Percentiles rank a stretch among this genome's conserved stretches.
phyloP scores from a whole-genome alignment of 345 rosid genomes.

The Aquilaria sinensis region DNA sequence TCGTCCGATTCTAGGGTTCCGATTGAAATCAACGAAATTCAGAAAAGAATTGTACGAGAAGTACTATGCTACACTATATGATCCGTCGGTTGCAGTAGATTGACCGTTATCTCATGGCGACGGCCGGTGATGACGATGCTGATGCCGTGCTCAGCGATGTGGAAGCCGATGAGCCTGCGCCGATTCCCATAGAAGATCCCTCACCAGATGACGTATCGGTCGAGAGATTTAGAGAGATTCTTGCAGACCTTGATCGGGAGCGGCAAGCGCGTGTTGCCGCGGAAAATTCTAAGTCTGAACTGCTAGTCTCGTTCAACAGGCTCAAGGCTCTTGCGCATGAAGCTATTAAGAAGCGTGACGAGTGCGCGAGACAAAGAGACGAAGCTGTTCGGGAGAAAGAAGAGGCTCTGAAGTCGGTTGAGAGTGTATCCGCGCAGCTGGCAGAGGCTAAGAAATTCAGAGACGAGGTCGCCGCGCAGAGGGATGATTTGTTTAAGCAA shows the following conservation, averaged over 20 bases:
- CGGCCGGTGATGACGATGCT: slow-evolving; percentile 47
- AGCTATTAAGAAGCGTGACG: slow-evolving; percentile 82
- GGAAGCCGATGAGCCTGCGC: slow-evolving; percentile 62
- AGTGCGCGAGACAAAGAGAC: slow-evolving; percentile 62
- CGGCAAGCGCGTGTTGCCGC: slow-evolving; percentile 71
- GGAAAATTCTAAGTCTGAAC: slow-evolving; percentile 67
- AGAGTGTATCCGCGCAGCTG: slow-evolving; percentile 40
- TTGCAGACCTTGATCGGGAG: slow-evolving; percentile 88
- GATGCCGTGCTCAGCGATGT: slow-evolving; percentile 91
- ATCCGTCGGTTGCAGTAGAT: too few species aligned
- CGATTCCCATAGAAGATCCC: slow-evolving; percentile 33
- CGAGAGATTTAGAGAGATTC: slow-evolving; percentile 54
- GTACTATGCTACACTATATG: too few species aligned
- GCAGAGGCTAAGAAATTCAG: slow-evolving; percentile 36
- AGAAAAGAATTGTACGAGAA: too few species aligned
- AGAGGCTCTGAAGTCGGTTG: slow-evolving; percentile 37
- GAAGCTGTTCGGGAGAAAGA: slow-evolving; percentile 74
- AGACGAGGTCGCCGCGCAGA: slow-evolving; percentile 46
- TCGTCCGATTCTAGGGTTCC: too few species aligned
- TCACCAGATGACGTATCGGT: slow-evolving; percentile 35
- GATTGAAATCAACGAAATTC: too few species aligned
- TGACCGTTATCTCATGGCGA: slow-evolving; percentile 35
- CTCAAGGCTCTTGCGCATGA: slow-evolving; percentile 76
- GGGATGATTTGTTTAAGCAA: slow-evolving; percentile 48
- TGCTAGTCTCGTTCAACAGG: slow-evolving; percentile 53